A percentile compares a stretch with the other conserved stretches of the same genome.
Conservation (phyloP, 164 flowering plant genomes). For the Saururus chinensis region DNA sequence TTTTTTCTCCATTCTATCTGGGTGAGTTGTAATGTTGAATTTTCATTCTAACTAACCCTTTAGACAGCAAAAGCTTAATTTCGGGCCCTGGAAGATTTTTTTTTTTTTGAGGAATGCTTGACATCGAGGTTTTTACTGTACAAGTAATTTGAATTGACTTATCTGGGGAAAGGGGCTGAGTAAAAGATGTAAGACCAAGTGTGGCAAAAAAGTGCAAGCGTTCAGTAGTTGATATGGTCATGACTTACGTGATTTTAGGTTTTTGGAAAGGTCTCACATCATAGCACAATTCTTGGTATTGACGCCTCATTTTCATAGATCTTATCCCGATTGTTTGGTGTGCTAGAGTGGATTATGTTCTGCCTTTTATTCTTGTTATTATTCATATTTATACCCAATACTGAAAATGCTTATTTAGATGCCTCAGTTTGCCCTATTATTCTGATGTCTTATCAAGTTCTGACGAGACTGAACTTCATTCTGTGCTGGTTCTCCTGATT, state of each 20-base stretch:
- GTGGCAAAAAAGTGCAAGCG: too few species aligned
- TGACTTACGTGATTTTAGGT: too few species aligned
- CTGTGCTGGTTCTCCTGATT: not conserved
- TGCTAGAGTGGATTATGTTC: not conserved
- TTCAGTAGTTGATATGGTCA: too few species aligned
- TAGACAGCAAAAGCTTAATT: not conserved
- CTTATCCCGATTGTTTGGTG: not conserved
- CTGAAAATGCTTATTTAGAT: not conserved
- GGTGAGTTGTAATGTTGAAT: constrained; percentile 25
- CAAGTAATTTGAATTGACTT: too few species aligned
- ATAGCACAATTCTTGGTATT: too few species aligned
- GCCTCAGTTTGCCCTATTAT: not conserved
- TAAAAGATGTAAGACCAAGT: too few species aligned
- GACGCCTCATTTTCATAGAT: too few species aligned
- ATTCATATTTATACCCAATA: too few species aligned
- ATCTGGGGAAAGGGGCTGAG: too few species aligned
- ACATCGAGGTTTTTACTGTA: too few species aligned
- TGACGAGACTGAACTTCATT: constrained; percentile 1
- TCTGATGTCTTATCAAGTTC: not conserved
- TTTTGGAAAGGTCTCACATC: too few species aligned
- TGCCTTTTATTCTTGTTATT: not conserved
- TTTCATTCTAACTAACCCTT: not conserved
- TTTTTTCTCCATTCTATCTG: constrained; percentile 62
- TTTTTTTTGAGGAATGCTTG: too few species aligned
- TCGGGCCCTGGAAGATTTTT: not conserved